Base-by-base conservation (phyloP, 768 basidiomycete genomes). In the Leccinellum rugosiceps region DNA sequence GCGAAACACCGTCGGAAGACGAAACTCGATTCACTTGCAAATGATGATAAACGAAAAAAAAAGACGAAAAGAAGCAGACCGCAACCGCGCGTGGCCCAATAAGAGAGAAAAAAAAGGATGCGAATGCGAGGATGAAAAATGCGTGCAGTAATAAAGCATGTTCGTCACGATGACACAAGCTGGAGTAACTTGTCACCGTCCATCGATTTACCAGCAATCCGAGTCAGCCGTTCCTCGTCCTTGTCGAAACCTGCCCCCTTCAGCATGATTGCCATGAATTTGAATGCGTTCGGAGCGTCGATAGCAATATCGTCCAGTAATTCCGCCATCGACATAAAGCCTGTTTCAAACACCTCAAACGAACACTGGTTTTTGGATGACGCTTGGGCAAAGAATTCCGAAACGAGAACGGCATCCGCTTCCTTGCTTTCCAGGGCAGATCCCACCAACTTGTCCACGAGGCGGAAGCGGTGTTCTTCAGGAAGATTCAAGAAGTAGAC, bases 261-360 rank as follows among this genome's bases (percentile, higher is more conserved):
- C 56, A 96, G 73, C 76, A 96, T 83, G 58, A 83, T 76, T 13
- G 85, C 90, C 70, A 92, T 85, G 57, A 86, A 82, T 44, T 80
- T 71, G 76, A 88, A 87, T 0, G 94, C 96, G 66, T 87, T 87
- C 9, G 96, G 95, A 47, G 89, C 90, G 70, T 98, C 94, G 63
- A 94, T 87, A 30, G 88, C 86, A 57, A 94, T 82, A 68, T 98
- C 94, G 65, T 94, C 92, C 65, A 98, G 79, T 55, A 86, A 74
- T 72, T 93, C 91, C 26, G 87, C 84, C 51, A 84, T 78, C 1
- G 81, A 78, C 47, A 68, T 68, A 70, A 96, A 85, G 14, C 92
- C 92, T 57, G 86, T 80, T 73, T 92, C 87, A 70, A 97, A 86
- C 3, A 81, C 71, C 4, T 79, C 81, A 4, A 78, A 50, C 1